Evolutionary conservation across 768 basidiomycete species (phyloP).

Genomic region (Suillus paluster): DNA sequence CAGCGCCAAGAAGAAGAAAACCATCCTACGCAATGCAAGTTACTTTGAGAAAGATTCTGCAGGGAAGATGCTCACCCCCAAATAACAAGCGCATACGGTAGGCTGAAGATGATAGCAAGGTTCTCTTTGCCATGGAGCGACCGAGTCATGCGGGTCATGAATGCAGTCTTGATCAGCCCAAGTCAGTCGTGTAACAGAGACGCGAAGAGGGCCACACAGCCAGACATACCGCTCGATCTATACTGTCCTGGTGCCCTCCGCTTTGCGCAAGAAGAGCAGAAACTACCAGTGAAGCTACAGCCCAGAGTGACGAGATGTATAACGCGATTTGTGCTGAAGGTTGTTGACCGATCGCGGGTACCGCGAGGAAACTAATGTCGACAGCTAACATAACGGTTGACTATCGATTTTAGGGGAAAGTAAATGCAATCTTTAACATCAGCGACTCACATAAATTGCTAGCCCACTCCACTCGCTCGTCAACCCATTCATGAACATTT

Average conservation of each 20-base stretch:
- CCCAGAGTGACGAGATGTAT: slow-evolving; percentile 13
- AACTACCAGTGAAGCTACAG: slow-evolving; percentile 14
- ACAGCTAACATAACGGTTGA: slow-evolving; percentile 39
- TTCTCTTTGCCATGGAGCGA: slow-evolving; percentile 42
- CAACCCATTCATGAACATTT: slow-evolving; percentile 26
- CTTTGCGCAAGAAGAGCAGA: slow-evolving; percentile 12
- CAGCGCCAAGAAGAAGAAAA: slow-evolving; percentile 13
- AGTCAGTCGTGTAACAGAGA: neutral
- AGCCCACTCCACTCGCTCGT: slow-evolving; percentile 16
- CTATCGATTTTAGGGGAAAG: slow-evolving; percentile 14
- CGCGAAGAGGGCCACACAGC: neutral
- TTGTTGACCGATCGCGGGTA: slow-evolving; percentile 28
- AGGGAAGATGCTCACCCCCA: slow-evolving; percentile 47
- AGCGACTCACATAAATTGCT: slow-evolving; percentile 15
- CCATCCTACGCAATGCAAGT: slow-evolving; percentile 5
- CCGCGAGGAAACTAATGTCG: slow-evolving; percentile 39
- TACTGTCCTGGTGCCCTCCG: slow-evolving; percentile 40
- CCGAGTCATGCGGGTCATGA: slow-evolving; percentile 19
- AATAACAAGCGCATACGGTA: slow-evolving; percentile 55
- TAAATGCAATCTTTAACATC: neutral
- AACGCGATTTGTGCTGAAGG: slow-evolving; percentile 7
- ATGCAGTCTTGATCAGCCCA: neutral
- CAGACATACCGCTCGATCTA: slow-evolving; percentile 43
- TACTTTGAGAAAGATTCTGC: neutral
- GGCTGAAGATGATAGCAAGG: slow-evolving; percentile 50